Evolutionary conservation across 208 protist genomes (phyloP).

Genomic region (Borovskyia barvae): DNA sequence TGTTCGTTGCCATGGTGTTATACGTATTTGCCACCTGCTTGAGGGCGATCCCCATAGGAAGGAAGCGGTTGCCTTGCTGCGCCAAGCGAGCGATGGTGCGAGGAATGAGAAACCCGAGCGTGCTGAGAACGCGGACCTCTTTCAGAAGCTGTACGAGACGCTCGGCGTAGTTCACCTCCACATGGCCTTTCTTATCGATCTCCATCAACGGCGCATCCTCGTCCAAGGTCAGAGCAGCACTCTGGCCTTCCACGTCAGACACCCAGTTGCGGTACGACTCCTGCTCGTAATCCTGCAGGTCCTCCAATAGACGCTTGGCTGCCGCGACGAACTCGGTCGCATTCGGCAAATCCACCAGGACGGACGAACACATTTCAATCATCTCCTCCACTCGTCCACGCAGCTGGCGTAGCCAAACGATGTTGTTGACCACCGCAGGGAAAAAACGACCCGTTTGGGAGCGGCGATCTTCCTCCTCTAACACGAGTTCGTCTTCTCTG

Average conservation of each 20-base stretch:
- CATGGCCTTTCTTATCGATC: constrained; percentile 70
- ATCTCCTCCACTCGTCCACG: constrained; percentile 75
- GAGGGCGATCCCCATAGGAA: constrained; percentile 80
- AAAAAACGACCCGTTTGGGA: constrained; percentile 90
- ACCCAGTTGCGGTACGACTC: constrained; percentile 84
- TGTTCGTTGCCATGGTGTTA: constrained; percentile 89
- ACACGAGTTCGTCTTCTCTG: constrained; percentile 62
- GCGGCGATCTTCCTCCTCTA: constrained; percentile 84
- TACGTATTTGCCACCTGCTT: constrained; percentile 94
- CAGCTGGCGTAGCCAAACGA: constrained; percentile 90
- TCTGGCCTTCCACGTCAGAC: constrained; percentile 70
- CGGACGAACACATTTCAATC: constrained; percentile 67
- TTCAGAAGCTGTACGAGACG: constrained; percentile 87
- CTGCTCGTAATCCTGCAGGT: constrained; percentile 85
- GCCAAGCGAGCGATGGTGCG: constrained; percentile 52
- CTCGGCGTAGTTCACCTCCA: constrained; percentile 90
- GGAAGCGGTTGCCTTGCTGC: constrained; percentile 81
- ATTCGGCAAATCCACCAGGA: constrained; percentile 78
- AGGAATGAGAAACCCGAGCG: constrained; percentile 78
- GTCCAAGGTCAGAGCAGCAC: constrained; percentile 68
- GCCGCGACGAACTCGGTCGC: constrained; percentile 53
- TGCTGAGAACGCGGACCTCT: constrained; percentile 83
- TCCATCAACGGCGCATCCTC: constrained; percentile 83
- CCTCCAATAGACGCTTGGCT: constrained; percentile 64
- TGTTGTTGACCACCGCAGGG: constrained; percentile 90